Evolutionary conservation across 768 basidiomycete species (phyloP).

Genomic region (Boletus insuetus): DNA sequence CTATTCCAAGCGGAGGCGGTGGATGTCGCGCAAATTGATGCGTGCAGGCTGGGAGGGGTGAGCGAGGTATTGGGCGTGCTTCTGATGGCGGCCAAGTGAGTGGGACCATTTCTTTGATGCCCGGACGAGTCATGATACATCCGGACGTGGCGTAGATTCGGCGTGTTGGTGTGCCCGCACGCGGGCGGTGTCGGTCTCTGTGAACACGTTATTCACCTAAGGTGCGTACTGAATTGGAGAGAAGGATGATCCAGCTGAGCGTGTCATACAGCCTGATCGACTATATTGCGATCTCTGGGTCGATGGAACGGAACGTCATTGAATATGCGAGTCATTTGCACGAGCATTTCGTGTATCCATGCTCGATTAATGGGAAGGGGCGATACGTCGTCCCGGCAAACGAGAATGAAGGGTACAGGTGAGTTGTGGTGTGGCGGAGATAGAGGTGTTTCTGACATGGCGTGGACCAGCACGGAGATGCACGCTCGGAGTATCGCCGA

Average conservation of each 20-base stretch:
- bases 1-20: conserved; percentile 85
- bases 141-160: conserved; percentile 50
- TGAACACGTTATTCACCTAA: conserved; percentile 86
- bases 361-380: conserved; percentile 79
- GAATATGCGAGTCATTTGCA: conserved; percentile 86
- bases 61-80: conserved; percentile 87
- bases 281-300: conserved; percentile 69
- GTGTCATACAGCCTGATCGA: conserved; percentile 67
- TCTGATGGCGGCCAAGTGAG: conserved; percentile 85
- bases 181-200: conserved; percentile 92
- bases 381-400: conserved; percentile 81
- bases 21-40: conserved; percentile 87
- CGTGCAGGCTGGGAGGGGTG: conserved; percentile 85
- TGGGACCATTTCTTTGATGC: conserved; percentile 5
- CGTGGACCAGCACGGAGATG: conserved; percentile 69
- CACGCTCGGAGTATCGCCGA: conserved; percentile 62
- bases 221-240: conserved; percentile 36
- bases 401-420: conserved; percentile 69
- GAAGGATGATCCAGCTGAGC: neutral
- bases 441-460: neutral
- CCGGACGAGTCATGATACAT: neutral
- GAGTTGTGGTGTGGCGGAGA: conserved; percentile 4
- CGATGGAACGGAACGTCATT: conserved; percentile 89
- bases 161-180: conserved; percentile 86
- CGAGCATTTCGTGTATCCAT: conserved; percentile 75